Evolutionary conservation across 352 stramenopile genomes (phyloP).

Genomic region (Globisporangium heterothallicum): DNA sequence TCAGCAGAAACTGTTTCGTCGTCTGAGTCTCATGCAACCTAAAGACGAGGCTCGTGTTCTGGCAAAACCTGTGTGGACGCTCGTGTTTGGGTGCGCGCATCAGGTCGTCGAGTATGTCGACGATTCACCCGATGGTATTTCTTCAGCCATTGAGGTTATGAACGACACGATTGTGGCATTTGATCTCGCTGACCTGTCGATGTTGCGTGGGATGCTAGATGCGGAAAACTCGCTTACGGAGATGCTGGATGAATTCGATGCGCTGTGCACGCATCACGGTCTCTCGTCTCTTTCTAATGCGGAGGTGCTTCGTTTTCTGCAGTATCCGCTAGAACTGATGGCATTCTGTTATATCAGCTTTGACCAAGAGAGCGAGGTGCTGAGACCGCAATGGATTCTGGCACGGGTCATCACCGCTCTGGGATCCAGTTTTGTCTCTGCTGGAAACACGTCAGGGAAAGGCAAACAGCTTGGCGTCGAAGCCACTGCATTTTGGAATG

Average conservation of each 20-base stretch:
- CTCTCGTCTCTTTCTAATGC: conserved; percentile 15
- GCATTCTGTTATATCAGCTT: conserved; percentile 29
- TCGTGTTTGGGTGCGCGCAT: conserved; percentile 25
- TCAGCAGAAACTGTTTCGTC: conserved; percentile 44
- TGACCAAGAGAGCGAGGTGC: background rate
- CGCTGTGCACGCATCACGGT: conserved; percentile 4
- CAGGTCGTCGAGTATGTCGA: conserved; percentile 12
- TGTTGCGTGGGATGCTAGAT: background rate
- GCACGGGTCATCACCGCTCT: conserved; percentile 7
- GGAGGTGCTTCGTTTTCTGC: conserved; percentile 29
- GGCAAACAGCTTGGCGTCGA: background rate
- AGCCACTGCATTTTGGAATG: conserved; percentile 8
- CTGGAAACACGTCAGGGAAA: background rate
- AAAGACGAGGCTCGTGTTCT: background rate
- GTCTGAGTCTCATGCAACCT: conserved; percentile 16
- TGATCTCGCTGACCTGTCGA: conserved; percentile 32
- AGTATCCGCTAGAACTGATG: conserved; percentile 37
- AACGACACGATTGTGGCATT: conserved; percentile 30
- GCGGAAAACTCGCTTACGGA: conserved; percentile 13
- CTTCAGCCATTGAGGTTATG: conserved; percentile 30
- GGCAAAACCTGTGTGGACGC: conserved; percentile 15
- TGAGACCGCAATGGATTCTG: background rate
- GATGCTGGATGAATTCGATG: conserved; percentile 20
- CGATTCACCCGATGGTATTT: conserved; percentile 4
- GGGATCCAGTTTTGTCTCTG: background rate